phyloP scores from a whole-genome alignment of 1,284 basidiomycete genomes.

The Athelia sp. region DNA sequence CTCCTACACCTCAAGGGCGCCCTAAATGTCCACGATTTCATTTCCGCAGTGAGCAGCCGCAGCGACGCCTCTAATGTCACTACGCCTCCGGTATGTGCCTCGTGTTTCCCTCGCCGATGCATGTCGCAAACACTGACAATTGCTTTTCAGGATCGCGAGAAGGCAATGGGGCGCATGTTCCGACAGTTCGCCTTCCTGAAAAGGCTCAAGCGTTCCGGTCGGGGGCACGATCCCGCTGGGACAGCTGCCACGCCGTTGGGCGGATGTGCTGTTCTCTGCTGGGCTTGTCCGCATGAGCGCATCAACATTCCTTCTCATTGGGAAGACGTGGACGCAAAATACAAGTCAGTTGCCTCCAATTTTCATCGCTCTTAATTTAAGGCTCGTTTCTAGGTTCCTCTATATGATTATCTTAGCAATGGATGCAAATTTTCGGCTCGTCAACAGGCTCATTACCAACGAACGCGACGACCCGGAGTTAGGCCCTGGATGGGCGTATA shows the following conservation, averaged over 20 bases:
- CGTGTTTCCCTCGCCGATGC: background rate
- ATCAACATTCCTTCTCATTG: constrained; percentile 14
- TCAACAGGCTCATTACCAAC: background rate
- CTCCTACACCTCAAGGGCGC: background rate
- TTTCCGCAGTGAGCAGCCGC: background rate
- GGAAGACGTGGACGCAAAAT: constrained; percentile 1
- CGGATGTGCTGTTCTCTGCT: constrained; percentile 10
- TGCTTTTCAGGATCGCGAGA: constrained; percentile 1
- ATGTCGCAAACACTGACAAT: background rate
- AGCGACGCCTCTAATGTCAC: background rate
- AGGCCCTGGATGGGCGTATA: background rate
- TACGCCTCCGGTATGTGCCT: background rate
- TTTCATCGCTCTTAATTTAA: background rate
- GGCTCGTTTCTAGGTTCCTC: background rate
- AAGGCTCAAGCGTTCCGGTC: constrained; percentile 12
- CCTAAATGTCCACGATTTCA: background rate
- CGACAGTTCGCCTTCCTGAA: constrained; percentile 12
- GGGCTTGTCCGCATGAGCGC: constrained; percentile 14
- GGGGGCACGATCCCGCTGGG: constrained; percentile 8
- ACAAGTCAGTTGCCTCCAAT: background rate
- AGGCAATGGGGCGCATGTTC: background rate
- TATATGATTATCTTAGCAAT: background rate
- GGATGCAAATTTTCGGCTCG: constrained; percentile 8
- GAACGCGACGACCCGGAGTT: background rate
- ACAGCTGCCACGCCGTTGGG: constrained; percentile 9